Conservation (phyloP, 768 basidiomycete species). For the Amanita polypyramis region DNA sequence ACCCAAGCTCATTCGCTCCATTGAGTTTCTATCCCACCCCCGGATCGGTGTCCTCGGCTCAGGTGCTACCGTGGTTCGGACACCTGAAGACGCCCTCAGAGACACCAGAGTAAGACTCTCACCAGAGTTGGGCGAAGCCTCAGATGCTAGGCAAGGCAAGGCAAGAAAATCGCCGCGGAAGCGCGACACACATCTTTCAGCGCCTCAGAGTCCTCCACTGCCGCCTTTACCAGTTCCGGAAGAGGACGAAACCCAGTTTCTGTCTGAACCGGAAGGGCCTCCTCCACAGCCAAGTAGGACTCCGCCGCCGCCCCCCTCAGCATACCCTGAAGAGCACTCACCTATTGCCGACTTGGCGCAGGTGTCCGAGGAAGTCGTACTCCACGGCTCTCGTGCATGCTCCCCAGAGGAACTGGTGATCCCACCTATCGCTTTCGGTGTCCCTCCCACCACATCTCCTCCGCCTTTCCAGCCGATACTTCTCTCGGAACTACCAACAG, state of each 20-base stretch:
- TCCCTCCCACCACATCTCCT: conserved; percentile 21
- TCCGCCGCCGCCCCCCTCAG: conserved; percentile 16
- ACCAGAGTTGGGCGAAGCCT: conserved; percentile 13
- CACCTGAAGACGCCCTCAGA: conserved; percentile 68
- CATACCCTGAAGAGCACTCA: neutral
- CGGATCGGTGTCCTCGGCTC: conserved; percentile 49
- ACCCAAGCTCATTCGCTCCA: conserved; percentile 31
- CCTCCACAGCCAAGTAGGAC: conserved; percentile 24
- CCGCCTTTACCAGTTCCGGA: conserved; percentile 39
- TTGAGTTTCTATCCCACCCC: conserved; percentile 25
- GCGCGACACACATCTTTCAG: conserved; percentile 18
- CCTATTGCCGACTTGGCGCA: neutral
- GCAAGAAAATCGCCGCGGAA: conserved; percentile 10
- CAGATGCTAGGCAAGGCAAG: conserved; percentile 5
- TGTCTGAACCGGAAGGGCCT: conserved; percentile 19
- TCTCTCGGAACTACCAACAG: conserved; percentile 43
- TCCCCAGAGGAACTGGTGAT: conserved; percentile 32
- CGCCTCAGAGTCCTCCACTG: conserved; percentile 39
- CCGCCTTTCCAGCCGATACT: conserved; percentile 60
- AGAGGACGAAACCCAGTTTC: conserved; percentile 20
- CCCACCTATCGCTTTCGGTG: conserved; percentile 36
- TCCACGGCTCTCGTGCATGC: conserved; percentile 21
- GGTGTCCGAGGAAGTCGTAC: conserved; percentile 18
- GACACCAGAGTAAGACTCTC: conserved; percentile 35
- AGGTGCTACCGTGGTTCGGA: conserved; percentile 68